Conservation (phyloP, 192 early-diverging fungal genomes). For the Gigaspora rosea region DNA sequence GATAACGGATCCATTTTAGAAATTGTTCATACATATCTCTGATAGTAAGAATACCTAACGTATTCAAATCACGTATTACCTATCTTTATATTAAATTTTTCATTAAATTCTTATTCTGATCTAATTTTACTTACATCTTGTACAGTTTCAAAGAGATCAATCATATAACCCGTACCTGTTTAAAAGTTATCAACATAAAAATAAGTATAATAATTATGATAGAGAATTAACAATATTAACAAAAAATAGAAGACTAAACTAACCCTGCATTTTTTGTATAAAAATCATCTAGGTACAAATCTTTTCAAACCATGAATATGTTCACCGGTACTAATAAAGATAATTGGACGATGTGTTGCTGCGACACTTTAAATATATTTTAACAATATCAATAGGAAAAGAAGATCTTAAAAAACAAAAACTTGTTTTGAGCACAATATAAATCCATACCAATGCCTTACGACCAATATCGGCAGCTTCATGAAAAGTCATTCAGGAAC, state of each 20-base stretch:
- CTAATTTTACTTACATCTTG: conserved; percentile 84
- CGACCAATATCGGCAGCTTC: conserved; percentile 90
- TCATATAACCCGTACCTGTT: conserved; percentile 86
- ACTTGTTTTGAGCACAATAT: background rate
- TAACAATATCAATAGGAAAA: background rate
- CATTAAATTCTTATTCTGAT: conserved; percentile 85
- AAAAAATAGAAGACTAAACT: background rate
- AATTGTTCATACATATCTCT: conserved; percentile 96
- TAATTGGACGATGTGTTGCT: conserved; percentile 88
- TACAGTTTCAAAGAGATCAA: conserved; percentile 84
- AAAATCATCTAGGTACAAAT: conserved; percentile 86
- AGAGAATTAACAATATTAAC: background rate
- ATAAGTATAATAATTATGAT: background rate
- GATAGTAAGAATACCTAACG: conserved; percentile 74
- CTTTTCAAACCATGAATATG: conserved; percentile 93
- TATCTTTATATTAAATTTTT: conserved; percentile 55
- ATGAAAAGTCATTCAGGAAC: conserved; percentile 92
- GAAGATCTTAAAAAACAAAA: background rate
- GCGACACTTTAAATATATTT: conserved; percentile 65
- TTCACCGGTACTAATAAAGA: conserved; percentile 97
- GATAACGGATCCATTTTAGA: conserved; percentile 88
- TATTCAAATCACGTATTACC: background rate
- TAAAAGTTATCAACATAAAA: background rate
- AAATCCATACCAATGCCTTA: conserved; percentile 35
- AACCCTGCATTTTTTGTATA: conserved; percentile 86